Base-by-base conservation (phyloP, 2,329 filamentous ascomycete genomes). In the Clonostachys rhizophaga region DNA sequence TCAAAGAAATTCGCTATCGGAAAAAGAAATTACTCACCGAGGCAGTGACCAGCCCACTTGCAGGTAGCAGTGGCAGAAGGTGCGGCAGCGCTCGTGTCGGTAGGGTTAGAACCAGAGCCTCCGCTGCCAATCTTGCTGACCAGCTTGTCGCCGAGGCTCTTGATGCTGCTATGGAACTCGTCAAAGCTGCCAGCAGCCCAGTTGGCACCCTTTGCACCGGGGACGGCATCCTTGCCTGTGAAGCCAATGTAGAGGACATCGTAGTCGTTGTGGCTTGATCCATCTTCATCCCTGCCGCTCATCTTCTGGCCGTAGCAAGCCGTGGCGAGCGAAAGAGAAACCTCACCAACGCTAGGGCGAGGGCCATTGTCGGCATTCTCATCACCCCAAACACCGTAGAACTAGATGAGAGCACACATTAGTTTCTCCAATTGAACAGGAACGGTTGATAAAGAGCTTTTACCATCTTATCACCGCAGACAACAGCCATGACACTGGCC, bases 221-320 rank as follows among this genome's bases (percentile, higher is more conserved):
- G 78, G 2, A 82, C 74, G 0, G 80, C 79, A 10, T 74, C 69
- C 0, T 60, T 43, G 0, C 79, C 79, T 0, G 65, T 69, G 52
- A 85, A 84, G 0, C 76, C 80, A 43, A 84, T 67, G 55, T 79
- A 84, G 18, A 84, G 59, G 1, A 84, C 75, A 54, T 84, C 78
- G n/a, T 76, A 67, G n/a, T 66, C 58, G 14, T 68, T 67, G 55
- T 83, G 74, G 1, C 54, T 55, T 0, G 43, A 45, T 40, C 69
- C 67, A 54, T 81, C 72, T 0, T 45, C 55, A 2, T 50, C 34
- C 14, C 51, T 47, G 2, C 79, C 80, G 16, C 62, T 75, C 37
- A 84, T 64, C 24, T 30, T 30, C 10, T 43, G 18, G 8, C 42
- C 42, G 17, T 24, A 48, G 47, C 47, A 48, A 17, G 74, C 65